Evolutionary conservation across 345 rosid genomes (phyloP).

Genomic region (Corchorus olitorius): DNA sequence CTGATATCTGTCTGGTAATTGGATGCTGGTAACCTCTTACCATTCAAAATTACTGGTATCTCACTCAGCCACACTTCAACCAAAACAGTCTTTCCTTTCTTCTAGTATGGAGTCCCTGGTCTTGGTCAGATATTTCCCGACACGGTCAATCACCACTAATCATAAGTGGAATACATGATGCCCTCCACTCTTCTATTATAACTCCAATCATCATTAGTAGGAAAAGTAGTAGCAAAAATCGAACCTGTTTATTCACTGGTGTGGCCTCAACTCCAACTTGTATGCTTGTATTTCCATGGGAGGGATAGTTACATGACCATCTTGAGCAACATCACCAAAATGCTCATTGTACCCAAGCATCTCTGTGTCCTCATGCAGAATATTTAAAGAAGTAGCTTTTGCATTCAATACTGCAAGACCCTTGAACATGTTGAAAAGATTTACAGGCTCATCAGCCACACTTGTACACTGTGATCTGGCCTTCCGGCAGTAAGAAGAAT

Average conservation of each 20-base stretch:
- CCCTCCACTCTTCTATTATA: conserved; percentile 10
- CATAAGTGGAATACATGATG: neutral
- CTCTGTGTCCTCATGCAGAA: conserved; percentile 77
- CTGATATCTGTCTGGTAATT: neutral
- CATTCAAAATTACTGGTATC: neutral
- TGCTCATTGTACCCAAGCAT: conserved; percentile 74
- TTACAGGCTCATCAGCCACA: conserved; percentile 65
- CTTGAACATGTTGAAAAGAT: conserved; percentile 69
- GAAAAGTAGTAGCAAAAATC: neutral
- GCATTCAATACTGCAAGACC: conserved; percentile 63
- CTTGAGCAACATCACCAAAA: conserved; percentile 51
- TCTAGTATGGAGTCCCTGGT: neutral
- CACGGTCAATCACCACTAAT: neutral
- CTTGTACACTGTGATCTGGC: conserved; percentile 63
- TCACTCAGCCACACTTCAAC: neutral
- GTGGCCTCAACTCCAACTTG: conserved; percentile 76
- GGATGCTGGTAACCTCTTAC: neutral
- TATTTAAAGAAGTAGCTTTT: conserved; percentile 84
- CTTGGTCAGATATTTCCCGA: neutral
- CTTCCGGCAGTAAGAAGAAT: conserved; percentile 65
- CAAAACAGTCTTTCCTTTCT: neutral
- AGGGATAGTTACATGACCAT: conserved; percentile 63
- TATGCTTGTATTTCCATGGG: conserved; percentile 98
- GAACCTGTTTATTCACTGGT: conserved; percentile 27
- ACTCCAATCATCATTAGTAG: conserved; percentile 11